These are phyloP conservation scores for Mycotypha africana DNA, from an alignment of 371 early-diverging fungal species.

Conservation along the genomic window DNA sequence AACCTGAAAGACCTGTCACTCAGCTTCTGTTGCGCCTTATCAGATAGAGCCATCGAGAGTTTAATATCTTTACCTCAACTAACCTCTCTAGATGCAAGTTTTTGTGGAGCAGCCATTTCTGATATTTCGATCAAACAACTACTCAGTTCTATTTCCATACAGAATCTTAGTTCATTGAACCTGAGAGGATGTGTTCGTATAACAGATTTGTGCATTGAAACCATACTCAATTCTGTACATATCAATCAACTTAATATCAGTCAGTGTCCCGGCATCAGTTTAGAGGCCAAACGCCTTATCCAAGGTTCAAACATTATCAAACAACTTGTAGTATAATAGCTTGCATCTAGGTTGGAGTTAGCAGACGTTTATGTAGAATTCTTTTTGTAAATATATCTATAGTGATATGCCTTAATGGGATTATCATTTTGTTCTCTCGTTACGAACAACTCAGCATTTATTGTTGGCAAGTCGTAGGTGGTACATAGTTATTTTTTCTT, in stretches of 20 bases:
- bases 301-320: too few species aligned
- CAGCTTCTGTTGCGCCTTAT: slow-evolving; percentile 79
- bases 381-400: too few species aligned
- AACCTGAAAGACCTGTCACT: slow-evolving; percentile 41
- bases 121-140: slow-evolving; percentile 51
- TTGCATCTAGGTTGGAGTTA: too few species aligned
- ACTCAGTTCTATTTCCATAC: slow-evolving; percentile 3
- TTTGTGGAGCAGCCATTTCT: slow-evolving; percentile 75
- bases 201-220: slow-evolving; percentile 47
- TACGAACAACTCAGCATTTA: too few species aligned
- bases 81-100: slow-evolving; percentile 59
- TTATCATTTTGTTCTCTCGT: too few species aligned
- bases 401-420: too few species aligned
- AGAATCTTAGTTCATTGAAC: slow-evolving; percentile 9
- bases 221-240: slow-evolving; percentile 16
- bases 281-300: slow-evolving; percentile 8
- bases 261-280: slow-evolving; percentile 25
- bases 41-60: slow-evolving; percentile 53
- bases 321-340: too few species aligned
- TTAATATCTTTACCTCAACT: slow-evolving; percentile 43
- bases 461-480: too few species aligned
- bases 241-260: slow-evolving; percentile 21
- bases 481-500: too few species aligned
- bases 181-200: slow-evolving; percentile 61
- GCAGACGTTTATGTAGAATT: too few species aligned